Base-by-base conservation (phyloP, 371 early-diverging fungal genomes). In the Furculomyces boomerangus region DNA sequence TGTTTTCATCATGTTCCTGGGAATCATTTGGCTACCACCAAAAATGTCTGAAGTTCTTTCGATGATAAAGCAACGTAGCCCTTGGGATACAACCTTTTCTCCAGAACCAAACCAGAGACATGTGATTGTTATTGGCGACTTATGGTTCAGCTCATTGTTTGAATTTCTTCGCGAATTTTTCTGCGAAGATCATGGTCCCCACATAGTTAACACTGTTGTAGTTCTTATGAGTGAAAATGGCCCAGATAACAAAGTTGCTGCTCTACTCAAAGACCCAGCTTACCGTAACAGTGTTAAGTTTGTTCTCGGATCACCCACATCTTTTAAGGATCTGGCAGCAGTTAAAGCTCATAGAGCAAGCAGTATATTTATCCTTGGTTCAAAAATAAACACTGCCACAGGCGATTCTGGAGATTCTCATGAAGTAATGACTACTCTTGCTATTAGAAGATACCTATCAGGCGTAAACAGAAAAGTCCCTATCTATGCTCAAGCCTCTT, bases 121-220 rank as follows among this genome's bases (percentile, higher is more conserved):
- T 54, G 75, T 84, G 3, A 59, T 83, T 24, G 67, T 84, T 20
- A 66, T 72, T 26, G 83, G 83, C 28, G 68, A 73, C 46, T 67
- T 83, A 32, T 76, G 77, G 55, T 60, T 70, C 43, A 57, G 60
- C 2, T 59, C 71, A 30, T 53, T 83, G 52, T 65, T 67, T 13
- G 79, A 77, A 57, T 83, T 83, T 31, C 58, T 83, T 56, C 70
- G 78, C 49, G 84, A 83, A 62, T 83, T 83, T 56, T 83, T 77
- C 54, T 83, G 82, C 54, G 73, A 75, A 54, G 78, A 79, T 57
- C 78, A 78, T 46, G 78, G 78, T n/a, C 53, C 65, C 28, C 63
- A 58, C 29, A 77, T 73, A 10, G 63, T 77, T 35, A 75, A 74
- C 50, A 79, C 78, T 0, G 67, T 67, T 14, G 78, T 84, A 14